Evolutionary conservation across 495 filamentous ascomycete genomes (phyloP).

Genomic region (Acidiella bohemica): DNA sequence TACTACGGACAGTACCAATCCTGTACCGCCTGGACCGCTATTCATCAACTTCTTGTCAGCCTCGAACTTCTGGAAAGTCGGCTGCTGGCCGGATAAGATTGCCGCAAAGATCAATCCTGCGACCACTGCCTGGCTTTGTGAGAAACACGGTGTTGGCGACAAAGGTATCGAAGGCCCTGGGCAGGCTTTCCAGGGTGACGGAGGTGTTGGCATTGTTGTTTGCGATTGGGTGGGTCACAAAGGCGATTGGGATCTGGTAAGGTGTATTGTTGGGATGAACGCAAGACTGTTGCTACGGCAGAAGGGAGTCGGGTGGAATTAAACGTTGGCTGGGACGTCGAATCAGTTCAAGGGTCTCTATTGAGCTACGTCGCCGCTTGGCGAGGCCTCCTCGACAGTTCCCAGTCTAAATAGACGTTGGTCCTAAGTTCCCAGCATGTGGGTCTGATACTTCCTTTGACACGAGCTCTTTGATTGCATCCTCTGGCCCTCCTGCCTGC

Average conservation of each 20-base stretch:
- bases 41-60: slow-evolving; percentile 85
- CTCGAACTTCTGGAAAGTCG: slow-evolving; percentile 82
- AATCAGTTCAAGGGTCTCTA: no score
- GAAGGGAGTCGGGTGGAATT: slow-evolving; percentile 3
- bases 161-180: slow-evolving; percentile 21
- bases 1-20: slow-evolving; percentile 33
- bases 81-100: slow-evolving; percentile 77
- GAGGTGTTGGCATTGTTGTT: slow-evolving; percentile 79
- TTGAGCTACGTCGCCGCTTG: no score
- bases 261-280: slow-evolving; percentile 87
- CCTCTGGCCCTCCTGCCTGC: no score
- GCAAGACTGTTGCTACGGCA: slow-evolving; percentile 48
- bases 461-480: no score
- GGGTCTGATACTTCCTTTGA: no score
- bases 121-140: slow-evolving; percentile 64
- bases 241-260: slow-evolving; percentile 88
- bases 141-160: slow-evolving; percentile 42
- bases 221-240: slow-evolving; percentile 83
- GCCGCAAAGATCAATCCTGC: slow-evolving; percentile 70
- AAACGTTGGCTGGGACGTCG: background rate
- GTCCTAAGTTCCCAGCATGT: no score
- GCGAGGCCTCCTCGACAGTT: no score
- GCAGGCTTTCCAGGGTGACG: slow-evolving; percentile 44
- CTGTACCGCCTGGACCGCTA: slow-evolving; percentile 40
- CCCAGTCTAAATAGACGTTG: no score